A percentile compares a stretch with the other conserved stretches of the same genome.
These are phyloP conservation scores for Cryptococcus hybrid DNA, from an alignment of 1,284 basidiomycete genomes.

Conservation along the genomic window DNA sequence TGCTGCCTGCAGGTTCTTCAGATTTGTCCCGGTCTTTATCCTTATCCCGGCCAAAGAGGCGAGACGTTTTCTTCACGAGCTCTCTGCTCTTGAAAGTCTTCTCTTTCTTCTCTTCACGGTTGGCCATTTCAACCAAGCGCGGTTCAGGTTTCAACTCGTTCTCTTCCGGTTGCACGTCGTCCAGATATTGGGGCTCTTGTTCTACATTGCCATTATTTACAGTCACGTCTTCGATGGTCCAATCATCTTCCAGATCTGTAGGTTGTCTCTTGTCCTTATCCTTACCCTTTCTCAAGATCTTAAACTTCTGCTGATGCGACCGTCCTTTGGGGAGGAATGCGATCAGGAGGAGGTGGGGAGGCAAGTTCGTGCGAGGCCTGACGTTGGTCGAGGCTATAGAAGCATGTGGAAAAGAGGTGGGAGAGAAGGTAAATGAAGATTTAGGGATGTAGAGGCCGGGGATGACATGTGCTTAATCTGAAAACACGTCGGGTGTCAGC, in stretches of 20 bases:
- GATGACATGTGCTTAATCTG: no score
- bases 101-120: slow-evolving; percentile 18
- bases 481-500: no score
- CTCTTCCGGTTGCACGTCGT: not conserved
- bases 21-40: slow-evolving; percentile 11
- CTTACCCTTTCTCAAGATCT: slow-evolving; percentile 19
- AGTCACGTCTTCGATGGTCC: slow-evolving; percentile 32
- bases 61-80: slow-evolving; percentile 46
- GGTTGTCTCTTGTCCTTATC: slow-evolving; percentile 10
- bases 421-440: no score
- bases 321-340: slow-evolving; percentile 6
- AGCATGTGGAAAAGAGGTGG: no score
- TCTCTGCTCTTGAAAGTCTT: slow-evolving; percentile 29
- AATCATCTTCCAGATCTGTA: slow-evolving; percentile 37
- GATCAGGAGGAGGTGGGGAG: slow-evolving; percentile 23
- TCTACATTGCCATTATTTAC: no score
- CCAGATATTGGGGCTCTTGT: not conserved
- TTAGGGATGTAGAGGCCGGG: no score
- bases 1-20: slow-evolving; percentile 4
- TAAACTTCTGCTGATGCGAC: slow-evolving; percentile 15
- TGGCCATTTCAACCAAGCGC: slow-evolving; percentile 18
- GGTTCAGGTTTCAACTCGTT: not conserved
- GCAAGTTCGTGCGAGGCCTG: not conserved
- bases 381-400: not conserved
- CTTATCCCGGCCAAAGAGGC: slow-evolving; percentile 33